These are phyloP conservation scores for Aristolochia californica DNA, from an alignment of 164 flowering plant genomes.

Conservation along the genomic window DNA sequence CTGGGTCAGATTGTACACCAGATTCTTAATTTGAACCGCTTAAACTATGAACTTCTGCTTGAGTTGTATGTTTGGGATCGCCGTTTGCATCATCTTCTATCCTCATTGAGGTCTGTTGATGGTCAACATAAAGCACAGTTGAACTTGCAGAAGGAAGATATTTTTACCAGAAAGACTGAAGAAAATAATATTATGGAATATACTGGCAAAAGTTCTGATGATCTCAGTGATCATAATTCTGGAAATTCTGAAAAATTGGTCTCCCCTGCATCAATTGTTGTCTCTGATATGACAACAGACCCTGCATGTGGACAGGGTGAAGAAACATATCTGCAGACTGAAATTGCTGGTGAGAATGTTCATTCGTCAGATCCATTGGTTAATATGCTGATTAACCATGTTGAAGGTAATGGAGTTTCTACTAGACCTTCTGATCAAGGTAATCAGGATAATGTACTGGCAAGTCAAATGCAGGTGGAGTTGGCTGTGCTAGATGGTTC, in stretches of 20 bases:
- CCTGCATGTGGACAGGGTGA: slow-evolving; percentile 2
- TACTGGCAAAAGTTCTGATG: slow-evolving; percentile 5
- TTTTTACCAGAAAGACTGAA: slow-evolving; percentile 5
- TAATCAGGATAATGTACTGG: no score
- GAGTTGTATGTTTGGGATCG: slow-evolving; percentile 71
- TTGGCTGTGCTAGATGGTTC: no score
- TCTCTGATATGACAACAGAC: neutral
- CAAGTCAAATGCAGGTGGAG: no score
- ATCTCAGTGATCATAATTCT: slow-evolving; percentile 2
- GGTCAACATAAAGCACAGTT: slow-evolving; percentile 10
- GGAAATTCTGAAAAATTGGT: slow-evolving; percentile 1
- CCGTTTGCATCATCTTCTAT: slow-evolving; percentile 44
- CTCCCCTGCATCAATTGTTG: neutral
- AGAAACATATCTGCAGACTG: slow-evolving; percentile 17
- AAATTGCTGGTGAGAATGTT: slow-evolving; percentile 7
- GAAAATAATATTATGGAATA: neutral
- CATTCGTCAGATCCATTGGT: slow-evolving; percentile 3
- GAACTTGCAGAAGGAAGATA: slow-evolving; percentile 12
- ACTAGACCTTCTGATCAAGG: no score
- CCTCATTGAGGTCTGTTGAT: slow-evolving; percentile 11
- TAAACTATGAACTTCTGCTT: slow-evolving; percentile 61
- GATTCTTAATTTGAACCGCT: slow-evolving; percentile 49
- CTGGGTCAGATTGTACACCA: slow-evolving; percentile 25
- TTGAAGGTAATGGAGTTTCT: no score
- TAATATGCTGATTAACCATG: neutral